Base-by-base conservation (phyloP, 2,329 filamentous ascomycete species). In the Neonectria magnoliae region DNA sequence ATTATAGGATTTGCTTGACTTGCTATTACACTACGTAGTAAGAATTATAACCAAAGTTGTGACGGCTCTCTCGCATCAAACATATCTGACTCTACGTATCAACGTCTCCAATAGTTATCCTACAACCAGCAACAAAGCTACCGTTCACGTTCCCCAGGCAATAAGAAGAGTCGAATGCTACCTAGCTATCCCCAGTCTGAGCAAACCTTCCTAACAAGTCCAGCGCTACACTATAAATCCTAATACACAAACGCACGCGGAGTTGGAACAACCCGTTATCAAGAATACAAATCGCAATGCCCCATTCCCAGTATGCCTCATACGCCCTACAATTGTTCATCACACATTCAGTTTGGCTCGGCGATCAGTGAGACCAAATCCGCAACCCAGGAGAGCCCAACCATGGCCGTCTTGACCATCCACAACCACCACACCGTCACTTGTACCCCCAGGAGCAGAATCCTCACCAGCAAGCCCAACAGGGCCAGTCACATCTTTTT, bases 401-500 rank as follows among this genome's bases (percentile, higher is more conserved):
- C 66, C 51, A 65, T 60, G 14, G 74, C 8, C 58, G 62, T 69
- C 53, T 63, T 68, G 20, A 69, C 54, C 57, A 77, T 31, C 75
- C 76, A 79, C 20, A 75, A 41, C 68, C 72, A 68, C 74, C 77
- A 80, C 10, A 75, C 78, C 10, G 76, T 57, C 20, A 74, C 57
- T 50, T 76, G 72, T 20, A 78, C 70, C 20, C 55, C 61, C 38
- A 73, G 55, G 14, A 82, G 55, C 16, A 76, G 59, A n/a, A 66
- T 62, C 45, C 73, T 69, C 16, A 81, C 66, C 20, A 69, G 48
- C 16, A 74, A 13, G 45, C 66, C 66, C 20, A 73, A 54, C 11
- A 68, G 62, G 65, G 72, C 57, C 64, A 78, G 79, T 83, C 81
- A 85, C 71, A 94, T 88, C 81, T 90, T 91, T 76, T 84, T 86